These are phyloP conservation scores for Elaeis oleifera DNA, from an alignment of 202 grass and related monocot genomes.

Conservation along the genomic window DNA sequence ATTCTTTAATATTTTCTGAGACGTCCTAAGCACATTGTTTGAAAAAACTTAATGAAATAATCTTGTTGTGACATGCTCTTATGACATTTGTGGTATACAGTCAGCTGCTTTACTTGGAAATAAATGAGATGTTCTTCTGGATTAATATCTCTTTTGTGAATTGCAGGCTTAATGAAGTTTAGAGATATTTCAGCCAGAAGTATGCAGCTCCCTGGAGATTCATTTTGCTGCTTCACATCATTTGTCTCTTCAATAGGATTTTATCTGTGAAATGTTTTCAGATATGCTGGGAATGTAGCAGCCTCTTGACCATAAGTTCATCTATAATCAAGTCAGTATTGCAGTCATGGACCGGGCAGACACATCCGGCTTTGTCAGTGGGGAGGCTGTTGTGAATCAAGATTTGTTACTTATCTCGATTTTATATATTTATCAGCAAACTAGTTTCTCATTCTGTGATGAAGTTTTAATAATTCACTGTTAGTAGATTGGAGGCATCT, in stretches of 20 bases:
- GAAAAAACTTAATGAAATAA: too few relatives aligned
- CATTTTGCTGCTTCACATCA: not conserved
- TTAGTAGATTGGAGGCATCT: conserved; percentile 19
- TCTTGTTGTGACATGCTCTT: not conserved
- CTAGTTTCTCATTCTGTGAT: conserved; percentile 35
- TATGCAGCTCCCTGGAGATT: not conserved
- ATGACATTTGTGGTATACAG: not conserved
- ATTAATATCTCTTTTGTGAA: not conserved
- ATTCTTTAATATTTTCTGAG: too few relatives aligned
- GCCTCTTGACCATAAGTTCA: conserved; percentile 13
- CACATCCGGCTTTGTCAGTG: conserved; percentile 86
- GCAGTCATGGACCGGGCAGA: conserved; percentile 78
- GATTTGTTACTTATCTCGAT: conserved; percentile 64
- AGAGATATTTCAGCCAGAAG: not conserved
- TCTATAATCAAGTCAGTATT: conserved; percentile 27
- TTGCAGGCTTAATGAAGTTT: not conserved
- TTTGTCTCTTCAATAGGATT: not conserved
- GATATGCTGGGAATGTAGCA: conserved; percentile 3
- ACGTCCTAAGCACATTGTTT: too few relatives aligned
- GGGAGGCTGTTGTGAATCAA: conserved; percentile 37
- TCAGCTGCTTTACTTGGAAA: too few relatives aligned
- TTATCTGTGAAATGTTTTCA: conserved; percentile 6
- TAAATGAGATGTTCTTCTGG: not conserved
- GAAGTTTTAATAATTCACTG: conserved; percentile 40
- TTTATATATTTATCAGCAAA: conserved; percentile 36